Percentiles rank a stretch among this genome's conserved stretches.
These are phyloP conservation scores for Xerocomus amazonicus DNA, from an alignment of 1,284 basidiomycete species.

Conservation along the genomic window DNA sequence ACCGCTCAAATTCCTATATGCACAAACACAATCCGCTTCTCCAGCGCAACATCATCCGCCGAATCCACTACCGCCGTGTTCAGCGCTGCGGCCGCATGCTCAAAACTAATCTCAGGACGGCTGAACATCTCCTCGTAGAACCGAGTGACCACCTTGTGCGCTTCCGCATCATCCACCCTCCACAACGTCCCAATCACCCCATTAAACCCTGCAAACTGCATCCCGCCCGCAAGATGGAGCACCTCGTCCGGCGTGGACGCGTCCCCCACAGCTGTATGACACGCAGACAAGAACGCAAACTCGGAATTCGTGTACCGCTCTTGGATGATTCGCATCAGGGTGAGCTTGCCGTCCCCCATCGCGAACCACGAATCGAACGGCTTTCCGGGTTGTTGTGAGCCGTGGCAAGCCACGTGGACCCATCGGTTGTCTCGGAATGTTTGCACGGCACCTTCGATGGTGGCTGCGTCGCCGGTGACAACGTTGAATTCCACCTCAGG, in stretches of 20 bases:
- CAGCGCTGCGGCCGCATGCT: not conserved
- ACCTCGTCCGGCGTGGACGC: not conserved
- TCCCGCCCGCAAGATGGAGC: not conserved
- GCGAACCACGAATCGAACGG: constrained; percentile 1
- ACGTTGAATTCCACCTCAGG: not conserved
- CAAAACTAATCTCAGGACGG: not conserved
- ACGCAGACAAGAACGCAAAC: not conserved
- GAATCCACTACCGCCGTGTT: not conserved
- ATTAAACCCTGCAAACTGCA: not conserved
- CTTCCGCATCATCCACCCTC: not conserved
- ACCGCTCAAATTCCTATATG: not conserved
- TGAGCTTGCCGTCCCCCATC: not conserved
- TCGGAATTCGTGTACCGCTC: constrained; percentile 1
- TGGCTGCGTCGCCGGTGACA: not conserved
- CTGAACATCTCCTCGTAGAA: not conserved
- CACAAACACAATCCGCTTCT: not conserved
- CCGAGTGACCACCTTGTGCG: not conserved
- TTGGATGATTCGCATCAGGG: constrained; percentile 1
- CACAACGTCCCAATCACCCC: no score
- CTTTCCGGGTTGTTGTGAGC: not conserved
- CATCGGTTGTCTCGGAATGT: constrained; percentile 1
- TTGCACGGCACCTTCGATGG: not conserved
- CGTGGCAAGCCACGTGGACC: constrained; percentile 1
- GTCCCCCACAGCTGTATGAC: not conserved
- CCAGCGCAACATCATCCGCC: not conserved